phyloP scores from a whole-genome alignment of 352 stramenopile species.

The Pythium rishiriense region DNA sequence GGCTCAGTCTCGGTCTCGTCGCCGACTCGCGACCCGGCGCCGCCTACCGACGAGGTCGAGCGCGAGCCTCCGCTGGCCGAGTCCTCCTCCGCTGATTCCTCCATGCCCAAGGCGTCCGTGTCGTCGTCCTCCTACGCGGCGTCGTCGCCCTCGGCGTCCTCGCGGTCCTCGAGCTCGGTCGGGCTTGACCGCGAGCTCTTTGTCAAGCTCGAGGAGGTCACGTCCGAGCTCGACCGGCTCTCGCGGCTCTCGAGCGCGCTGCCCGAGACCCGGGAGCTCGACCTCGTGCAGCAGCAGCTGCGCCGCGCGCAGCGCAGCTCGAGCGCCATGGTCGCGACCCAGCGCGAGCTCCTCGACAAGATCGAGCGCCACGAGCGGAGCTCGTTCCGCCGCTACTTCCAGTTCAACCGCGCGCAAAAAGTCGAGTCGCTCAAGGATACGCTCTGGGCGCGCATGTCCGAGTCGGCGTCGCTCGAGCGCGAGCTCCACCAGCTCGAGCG shows the following conservation, averaged over 20 bases:
- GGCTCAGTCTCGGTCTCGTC: conserved; percentile 1
- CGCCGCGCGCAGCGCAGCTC: conserved; percentile 42
- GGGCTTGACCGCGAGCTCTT: conserved; percentile 61
- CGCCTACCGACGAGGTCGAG: conserved; percentile 9
- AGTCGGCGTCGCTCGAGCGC: conserved; percentile 48
- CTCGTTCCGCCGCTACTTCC: conserved; percentile 55
- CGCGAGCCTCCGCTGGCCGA: conserved; percentile 1
- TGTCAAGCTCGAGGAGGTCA: conserved; percentile 57
- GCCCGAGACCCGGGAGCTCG: conserved; percentile 40
- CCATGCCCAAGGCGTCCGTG: neutral
- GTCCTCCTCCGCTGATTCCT: neutral
- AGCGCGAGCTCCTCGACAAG: conserved; percentile 66
- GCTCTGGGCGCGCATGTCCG: conserved; percentile 55
- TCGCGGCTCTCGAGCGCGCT: conserved; percentile 32
- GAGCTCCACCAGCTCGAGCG: conserved; percentile 61
- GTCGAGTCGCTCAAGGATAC: conserved; percentile 55
- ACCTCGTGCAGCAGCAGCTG: conserved; percentile 43
- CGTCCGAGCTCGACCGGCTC: conserved; percentile 43
- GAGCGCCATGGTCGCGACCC: conserved; percentile 40
- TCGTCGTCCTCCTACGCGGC: neutral
- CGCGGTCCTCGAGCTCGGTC: conserved; percentile 8
- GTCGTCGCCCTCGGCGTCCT: conserved; percentile 3
- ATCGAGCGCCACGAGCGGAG: conserved; percentile 67
- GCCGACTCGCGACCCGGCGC: conserved; percentile 1
- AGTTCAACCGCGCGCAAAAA: conserved; percentile 51